A percentile compares a stretch with the other conserved stretches of the same genome.
phyloP scores from a whole-genome alignment of 176 grass and related monocot genomes.

The Poa annua region DNA sequence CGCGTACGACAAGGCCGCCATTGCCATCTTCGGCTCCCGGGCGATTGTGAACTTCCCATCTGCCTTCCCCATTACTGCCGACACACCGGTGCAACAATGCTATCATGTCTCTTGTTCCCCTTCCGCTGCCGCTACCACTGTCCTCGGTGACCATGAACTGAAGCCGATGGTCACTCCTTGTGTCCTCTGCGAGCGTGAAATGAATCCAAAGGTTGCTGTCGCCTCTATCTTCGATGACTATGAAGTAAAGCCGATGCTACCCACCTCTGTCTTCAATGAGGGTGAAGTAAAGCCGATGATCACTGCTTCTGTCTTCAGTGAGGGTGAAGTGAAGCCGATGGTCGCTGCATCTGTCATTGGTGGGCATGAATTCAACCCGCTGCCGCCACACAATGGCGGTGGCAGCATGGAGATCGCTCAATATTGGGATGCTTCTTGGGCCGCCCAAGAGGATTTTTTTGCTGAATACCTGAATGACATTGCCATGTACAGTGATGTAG shows the following conservation, averaged over 20 bases:
- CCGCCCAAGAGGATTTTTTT: not conserved
- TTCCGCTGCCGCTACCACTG: not conserved
- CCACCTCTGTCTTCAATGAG: not conserved
- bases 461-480: slow-evolving; percentile 45
- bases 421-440: slow-evolving; percentile 22
- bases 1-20: slow-evolving; percentile 62
- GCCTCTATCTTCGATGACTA: not conserved
- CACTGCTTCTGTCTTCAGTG: not conserved
- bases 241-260: slow-evolving; percentile 6
- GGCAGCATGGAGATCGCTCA: not conserved
- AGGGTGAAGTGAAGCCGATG: slow-evolving; percentile 23
- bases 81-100: not conserved
- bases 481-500: slow-evolving; percentile 42
- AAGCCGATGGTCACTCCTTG: slow-evolving; percentile 3
- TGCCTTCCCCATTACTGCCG: not conserved
- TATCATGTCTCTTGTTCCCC: not conserved
- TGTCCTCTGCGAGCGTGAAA: not conserved
- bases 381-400: not conserved
- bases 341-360: not conserved
- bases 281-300: not conserved
- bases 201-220: not conserved
- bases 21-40: slow-evolving; percentile 43
- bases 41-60: slow-evolving; percentile 54
- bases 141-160: slow-evolving; percentile 28
- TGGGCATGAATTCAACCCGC: slow-evolving; percentile 22